A percentile compares a stretch with the other conserved stretches of the same genome.
These are phyloP conservation scores for Pneumocystis carinii DNA, from an alignment of 1,139 yeast genomes.

Conservation along the genomic window DNA sequence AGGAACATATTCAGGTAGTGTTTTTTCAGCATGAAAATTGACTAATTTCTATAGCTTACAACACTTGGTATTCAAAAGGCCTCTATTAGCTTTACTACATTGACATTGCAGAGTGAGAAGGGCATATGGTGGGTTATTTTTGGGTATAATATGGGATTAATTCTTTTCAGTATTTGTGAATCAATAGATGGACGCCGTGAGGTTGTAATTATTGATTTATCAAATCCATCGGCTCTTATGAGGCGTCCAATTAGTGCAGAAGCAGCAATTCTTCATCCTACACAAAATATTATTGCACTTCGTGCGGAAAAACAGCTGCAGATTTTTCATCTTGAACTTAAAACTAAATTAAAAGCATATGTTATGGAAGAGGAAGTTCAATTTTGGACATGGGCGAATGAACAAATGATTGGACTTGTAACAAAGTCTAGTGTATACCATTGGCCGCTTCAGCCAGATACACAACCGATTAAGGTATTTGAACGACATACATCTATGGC, in stretches of 20 bases:
- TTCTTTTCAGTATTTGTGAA: conserved; percentile 54
- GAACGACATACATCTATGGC: conserved; percentile 69
- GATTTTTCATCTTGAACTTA: conserved; percentile 73
- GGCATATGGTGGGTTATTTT: conserved; percentile 41
- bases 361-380: conserved; percentile 79
- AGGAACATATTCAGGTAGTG: background rate
- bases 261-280: conserved; percentile 92
- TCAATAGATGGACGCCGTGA: conserved; percentile 57
- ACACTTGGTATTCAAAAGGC: conserved; percentile 69
- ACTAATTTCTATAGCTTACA: conserved; percentile 37
- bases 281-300: conserved; percentile 72
- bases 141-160: background rate
- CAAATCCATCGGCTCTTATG: conserved; percentile 28
- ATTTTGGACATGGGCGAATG: conserved; percentile 88
- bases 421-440: conserved; percentile 61
- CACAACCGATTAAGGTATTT: conserved; percentile 63
- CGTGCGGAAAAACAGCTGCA: conserved; percentile 67
- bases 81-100: conserved; percentile 80
- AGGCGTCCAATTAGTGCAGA: conserved; percentile 96
- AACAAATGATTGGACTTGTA: conserved; percentile 63
- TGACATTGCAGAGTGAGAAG: conserved; percentile 84
- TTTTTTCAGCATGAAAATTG: background rate
- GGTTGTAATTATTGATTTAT: conserved; percentile 81
- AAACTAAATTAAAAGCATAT: conserved; percentile 78
- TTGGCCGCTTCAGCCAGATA: conserved; percentile 71